A percentile compares a stretch with the other conserved stretches of the same genome.
Evolutionary conservation across 768 basidiomycete species (phyloP).

Genomic region (Bullera alba): DNA sequence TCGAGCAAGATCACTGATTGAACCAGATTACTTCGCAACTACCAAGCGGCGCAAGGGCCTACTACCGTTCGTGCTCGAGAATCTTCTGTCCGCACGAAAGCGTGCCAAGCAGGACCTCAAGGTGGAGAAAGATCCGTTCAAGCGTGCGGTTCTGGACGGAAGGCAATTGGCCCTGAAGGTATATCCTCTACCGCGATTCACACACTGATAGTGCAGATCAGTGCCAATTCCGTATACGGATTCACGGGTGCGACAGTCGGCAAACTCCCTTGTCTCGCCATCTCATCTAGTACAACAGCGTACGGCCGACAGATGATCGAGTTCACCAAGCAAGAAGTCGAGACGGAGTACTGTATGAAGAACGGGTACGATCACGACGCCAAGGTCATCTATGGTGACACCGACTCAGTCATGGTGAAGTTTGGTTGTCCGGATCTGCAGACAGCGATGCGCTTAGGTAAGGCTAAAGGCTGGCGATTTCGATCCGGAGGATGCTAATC

Average conservation of each 20-base stretch:
- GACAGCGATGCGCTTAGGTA: constrained; percentile 84
- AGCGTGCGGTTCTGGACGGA: constrained; percentile 92
- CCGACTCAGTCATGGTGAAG: constrained; percentile 97
- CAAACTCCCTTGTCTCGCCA: constrained; percentile 88
- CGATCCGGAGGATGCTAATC: neutral
- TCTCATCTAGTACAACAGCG: constrained; percentile 89
- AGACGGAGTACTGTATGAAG: constrained; percentile 71
- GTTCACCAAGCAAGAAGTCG: constrained; percentile 87
- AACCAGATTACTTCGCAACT: constrained; percentile 74
- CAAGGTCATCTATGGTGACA: constrained; percentile 95
- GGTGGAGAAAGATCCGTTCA: constrained; percentile 94
- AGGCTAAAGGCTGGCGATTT: constrained; percentile 33
- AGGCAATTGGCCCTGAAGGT: constrained; percentile 95
- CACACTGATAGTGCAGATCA: constrained; percentile 59
- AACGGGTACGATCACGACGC: constrained; percentile 84
- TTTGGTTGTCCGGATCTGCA: constrained; percentile 85
- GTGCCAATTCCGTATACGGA: constrained; percentile 97
- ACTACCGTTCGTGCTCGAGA: constrained; percentile 84
- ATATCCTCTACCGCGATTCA: constrained; percentile 3
- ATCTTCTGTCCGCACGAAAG: constrained; percentile 86
- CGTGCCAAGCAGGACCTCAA: constrained; percentile 92
- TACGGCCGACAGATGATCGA: constrained; percentile 99
- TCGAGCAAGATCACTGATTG: neutral
- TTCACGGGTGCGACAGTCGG: constrained; percentile 98
- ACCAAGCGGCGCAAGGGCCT: constrained; percentile 72